Evolutionary conservation across 805 yeast genomes (phyloP).

Genomic region (Candida sakaeoensis): DNA sequence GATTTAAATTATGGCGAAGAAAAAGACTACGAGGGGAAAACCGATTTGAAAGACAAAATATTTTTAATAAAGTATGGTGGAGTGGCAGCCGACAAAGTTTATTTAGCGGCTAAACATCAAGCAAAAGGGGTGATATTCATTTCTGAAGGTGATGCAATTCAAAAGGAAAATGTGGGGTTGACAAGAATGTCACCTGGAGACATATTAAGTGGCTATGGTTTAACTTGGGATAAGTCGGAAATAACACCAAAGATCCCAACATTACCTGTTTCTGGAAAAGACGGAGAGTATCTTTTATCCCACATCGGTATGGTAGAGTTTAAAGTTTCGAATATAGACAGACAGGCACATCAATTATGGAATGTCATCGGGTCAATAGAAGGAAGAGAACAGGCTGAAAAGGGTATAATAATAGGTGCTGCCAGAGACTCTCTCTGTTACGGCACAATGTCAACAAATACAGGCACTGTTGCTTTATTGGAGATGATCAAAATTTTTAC

Average conservation of each 20-base stretch:
- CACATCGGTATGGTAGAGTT: constrained; percentile 31
- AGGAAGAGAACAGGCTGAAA: constrained; percentile 76
- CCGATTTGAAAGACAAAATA: constrained; percentile 47
- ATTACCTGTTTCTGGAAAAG: constrained; percentile 73
- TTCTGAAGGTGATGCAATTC: constrained; percentile 43
- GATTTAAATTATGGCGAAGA: constrained; percentile 67
- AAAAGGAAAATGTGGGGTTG: constrained; percentile 54
- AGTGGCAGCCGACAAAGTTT: constrained; percentile 35
- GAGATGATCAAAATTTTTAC: constrained; percentile 70
- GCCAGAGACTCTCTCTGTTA: constrained; percentile 71
- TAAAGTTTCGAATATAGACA: constrained; percentile 34
- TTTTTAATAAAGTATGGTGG: constrained; percentile 61
- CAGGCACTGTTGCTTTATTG: constrained; percentile 70
- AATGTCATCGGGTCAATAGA: constrained; percentile 73
- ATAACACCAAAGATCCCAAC: constrained; percentile 71
- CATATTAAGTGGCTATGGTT: constrained; percentile 45
- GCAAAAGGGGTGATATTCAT: constrained; percentile 70
- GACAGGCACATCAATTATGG: constrained; percentile 66
- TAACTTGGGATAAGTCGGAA: constrained; percentile 43
- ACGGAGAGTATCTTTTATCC: constrained; percentile 42
- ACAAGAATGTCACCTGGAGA: constrained; percentile 71
- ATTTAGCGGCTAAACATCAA: constrained; percentile 51
- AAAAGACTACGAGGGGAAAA: constrained; percentile 48
- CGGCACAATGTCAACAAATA: constrained; percentile 70
- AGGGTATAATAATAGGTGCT: constrained; percentile 77